A percentile compares a stretch with the other conserved stretches of the same genome.
Conservation (phyloP, 1,139 yeast genomes). For the Blastobotrys aristatus region DNA sequence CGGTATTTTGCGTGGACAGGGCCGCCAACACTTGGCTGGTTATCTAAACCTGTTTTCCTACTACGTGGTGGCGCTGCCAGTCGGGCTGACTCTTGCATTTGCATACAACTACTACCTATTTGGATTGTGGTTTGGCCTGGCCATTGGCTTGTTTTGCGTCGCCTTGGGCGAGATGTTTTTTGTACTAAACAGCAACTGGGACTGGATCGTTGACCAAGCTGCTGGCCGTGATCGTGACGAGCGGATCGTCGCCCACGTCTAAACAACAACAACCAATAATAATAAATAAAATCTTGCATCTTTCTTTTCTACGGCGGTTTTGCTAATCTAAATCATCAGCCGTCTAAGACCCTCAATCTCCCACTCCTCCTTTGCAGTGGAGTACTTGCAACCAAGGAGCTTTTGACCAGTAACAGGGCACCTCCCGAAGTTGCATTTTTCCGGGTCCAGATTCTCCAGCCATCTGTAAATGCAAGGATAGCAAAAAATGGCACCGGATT, state of each 20-base stretch:
- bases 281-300: not conserved
- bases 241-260: conserved; percentile 15
- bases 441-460: conserved; percentile 42
- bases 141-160: conserved; percentile 67
- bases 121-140: conserved; percentile 90
- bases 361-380: conserved; percentile 56
- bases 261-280: not conserved
- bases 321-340: conserved; percentile 55
- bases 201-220: conserved; percentile 43
- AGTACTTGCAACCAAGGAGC: conserved; percentile 68
- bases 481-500: conserved; percentile 88
- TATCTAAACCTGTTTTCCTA: conserved; percentile 69
- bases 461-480: conserved; percentile 77
- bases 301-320: not conserved
- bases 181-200: conserved; percentile 54
- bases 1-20: conserved; percentile 82
- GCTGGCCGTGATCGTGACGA: conserved; percentile 28
- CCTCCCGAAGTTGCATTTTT: conserved; percentile 51
- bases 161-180: conserved; percentile 55
- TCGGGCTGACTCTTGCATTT: conserved; percentile 62
- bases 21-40: conserved; percentile 81
- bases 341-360: conserved; percentile 71
- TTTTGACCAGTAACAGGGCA: conserved; percentile 82
- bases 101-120: conserved; percentile 46
- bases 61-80: conserved; percentile 64